Base-by-base conservation (phyloP, 345 rosid genomes). In the Leavenworthia alabamica region DNA sequence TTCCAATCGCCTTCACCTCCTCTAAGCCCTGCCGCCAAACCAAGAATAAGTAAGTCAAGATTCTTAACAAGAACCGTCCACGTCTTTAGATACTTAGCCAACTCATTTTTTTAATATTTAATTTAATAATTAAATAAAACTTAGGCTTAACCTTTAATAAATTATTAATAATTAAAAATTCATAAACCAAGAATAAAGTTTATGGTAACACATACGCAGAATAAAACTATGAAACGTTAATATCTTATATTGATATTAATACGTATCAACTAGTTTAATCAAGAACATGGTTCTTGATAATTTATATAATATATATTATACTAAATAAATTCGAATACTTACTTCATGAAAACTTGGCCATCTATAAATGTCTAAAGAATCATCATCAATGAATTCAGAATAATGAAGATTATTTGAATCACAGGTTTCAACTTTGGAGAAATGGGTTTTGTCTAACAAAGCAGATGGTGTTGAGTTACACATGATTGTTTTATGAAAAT, bases 331-430 rank as follows among this genome's bases (percentile, higher is more conserved):
- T 33, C 1, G 1, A 35, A 7, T 8, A 29, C 27, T 49, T 73
- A 93, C 99, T 96, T 93, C 86, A 12, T 80, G 76, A 62, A 81
- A 82, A 61, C 90, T 84, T 58, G 97, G 99, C 95, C 89, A 84
- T 79, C 86, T 80, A 16, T 58, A 73, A 28, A 86, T 67, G 35
- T 81, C 69, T 16, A 73, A 78, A 22, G 77, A 70, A 22, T 60
- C 76, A 47, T 72, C 73, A 65, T 71, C 66, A 16, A 61, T 9
- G 56, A 22, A 19, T 9, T 26, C 76, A 14, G 62, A 45, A 64
- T 71, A 81, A 76, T 72, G 56, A 36, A 56, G 39, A 56, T 37
- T 51, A 53, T 63, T 71, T 64, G 81, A 20, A 56, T 50, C 61
- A 71, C 26, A 40, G 27, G 55, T 56, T 71, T 70, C 72, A 26